Conservation (phyloP, 1,284 basidiomycete species). For the Sparassis latifolia region DNA sequence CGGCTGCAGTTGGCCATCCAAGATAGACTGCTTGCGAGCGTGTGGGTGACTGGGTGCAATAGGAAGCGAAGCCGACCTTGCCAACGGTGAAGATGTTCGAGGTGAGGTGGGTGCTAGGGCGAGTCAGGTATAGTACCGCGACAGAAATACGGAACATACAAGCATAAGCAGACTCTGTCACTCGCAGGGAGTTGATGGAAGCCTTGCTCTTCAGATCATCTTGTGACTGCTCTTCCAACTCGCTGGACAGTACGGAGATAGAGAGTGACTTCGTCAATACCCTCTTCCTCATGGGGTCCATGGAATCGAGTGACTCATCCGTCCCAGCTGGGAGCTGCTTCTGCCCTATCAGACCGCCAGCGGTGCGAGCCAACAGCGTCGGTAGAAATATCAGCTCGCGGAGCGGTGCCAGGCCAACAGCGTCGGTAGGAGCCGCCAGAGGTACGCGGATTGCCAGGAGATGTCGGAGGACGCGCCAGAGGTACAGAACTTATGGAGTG, state of each 20-base stretch:
- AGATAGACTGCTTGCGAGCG: slow-evolving; percentile 65
- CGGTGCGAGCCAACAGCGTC: slow-evolving; percentile 14
- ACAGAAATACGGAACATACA: background rate
- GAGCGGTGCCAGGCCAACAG: too few relatives aligned
- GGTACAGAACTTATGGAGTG: slow-evolving; percentile 75
- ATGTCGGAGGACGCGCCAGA: slow-evolving; percentile 69
- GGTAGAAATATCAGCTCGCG: too few relatives aligned
- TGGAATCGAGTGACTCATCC: slow-evolving; percentile 34
- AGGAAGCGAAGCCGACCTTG: slow-evolving; percentile 44
- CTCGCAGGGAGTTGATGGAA: slow-evolving; percentile 9
- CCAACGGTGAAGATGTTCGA: slow-evolving; percentile 38
- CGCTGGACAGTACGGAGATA: slow-evolving; percentile 43
- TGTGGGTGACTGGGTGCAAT: slow-evolving; percentile 65
- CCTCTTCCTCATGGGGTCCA: slow-evolving; percentile 42
- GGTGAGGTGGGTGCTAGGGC: slow-evolving; percentile 20
- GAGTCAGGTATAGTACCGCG: background rate
- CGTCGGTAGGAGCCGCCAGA: slow-evolving; percentile 26
- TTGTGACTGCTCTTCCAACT: slow-evolving; percentile 20
- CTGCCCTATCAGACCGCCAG: slow-evolving; percentile 22
- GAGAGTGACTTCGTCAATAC: slow-evolving; percentile 48
- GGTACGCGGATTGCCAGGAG: slow-evolving; percentile 57
- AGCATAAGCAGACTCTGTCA: slow-evolving; percentile 7
- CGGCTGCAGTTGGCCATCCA: slow-evolving; percentile 47
- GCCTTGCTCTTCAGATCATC: slow-evolving; percentile 13
- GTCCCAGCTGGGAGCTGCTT: slow-evolving; percentile 18